Conservation (phyloP, 108 stramenopile species). For the Seminavis robusta region DNA sequence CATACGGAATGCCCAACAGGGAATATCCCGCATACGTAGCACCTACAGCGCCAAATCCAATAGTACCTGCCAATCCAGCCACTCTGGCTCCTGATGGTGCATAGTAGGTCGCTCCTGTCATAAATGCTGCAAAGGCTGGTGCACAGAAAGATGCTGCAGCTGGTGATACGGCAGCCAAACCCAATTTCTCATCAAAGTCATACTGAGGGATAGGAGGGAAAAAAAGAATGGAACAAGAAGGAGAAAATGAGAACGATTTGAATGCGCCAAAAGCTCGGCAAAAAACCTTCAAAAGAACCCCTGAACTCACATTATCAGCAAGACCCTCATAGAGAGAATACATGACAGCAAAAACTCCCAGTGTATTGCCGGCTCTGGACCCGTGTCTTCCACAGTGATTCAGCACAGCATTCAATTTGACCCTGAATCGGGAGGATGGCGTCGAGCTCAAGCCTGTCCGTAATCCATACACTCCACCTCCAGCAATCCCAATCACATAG, state of each 20-base stretch:
- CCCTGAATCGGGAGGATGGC: conserved; percentile 68
- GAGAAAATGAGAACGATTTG: not conserved
- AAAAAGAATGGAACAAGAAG: not conserved
- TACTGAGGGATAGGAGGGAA: not conserved
- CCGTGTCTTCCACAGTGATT: conserved; percentile 85
- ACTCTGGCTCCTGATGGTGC: conserved; percentile 76
- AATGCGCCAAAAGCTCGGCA: not conserved
- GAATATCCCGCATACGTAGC: conserved; percentile 72
- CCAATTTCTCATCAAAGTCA: conserved; percentile 7
- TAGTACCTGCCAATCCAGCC: conserved; percentile 72
- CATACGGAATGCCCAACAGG: conserved; percentile 64
- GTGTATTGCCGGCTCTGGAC: conserved; percentile 67
- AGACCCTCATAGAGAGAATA: conserved; percentile 78
- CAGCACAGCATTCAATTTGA: conserved; percentile 79
- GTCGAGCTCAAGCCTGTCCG: conserved; percentile 68
- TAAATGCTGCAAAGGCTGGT: conserved; percentile 64
- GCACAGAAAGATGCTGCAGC: conserved; percentile 1
- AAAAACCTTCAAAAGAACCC: not conserved
- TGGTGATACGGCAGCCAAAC: conserved; percentile 3
- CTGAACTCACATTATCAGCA: conserved; percentile 64
- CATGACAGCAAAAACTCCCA: conserved; percentile 75
- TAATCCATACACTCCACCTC: conserved; percentile 79
- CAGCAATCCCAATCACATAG: conserved; percentile 68
- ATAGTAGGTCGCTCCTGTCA: conserved; percentile 80
- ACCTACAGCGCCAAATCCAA: conserved; percentile 75